Base-by-base conservation (phyloP, 768 basidiomycete species). In the Mycena filopes region DNA sequence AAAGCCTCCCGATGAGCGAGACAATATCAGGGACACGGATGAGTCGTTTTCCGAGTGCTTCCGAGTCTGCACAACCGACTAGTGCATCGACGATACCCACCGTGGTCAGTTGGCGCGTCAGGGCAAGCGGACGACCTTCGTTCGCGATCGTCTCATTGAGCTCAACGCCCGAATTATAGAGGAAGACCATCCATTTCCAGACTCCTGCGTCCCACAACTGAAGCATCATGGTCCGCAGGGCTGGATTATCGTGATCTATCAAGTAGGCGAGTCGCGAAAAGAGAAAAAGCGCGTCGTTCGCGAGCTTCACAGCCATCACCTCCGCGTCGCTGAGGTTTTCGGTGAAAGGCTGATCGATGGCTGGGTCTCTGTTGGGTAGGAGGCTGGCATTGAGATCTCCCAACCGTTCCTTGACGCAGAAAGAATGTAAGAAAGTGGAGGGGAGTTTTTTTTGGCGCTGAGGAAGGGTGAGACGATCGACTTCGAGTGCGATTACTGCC, bases 141-240 rank as follows among this genome's bases (percentile, higher is more conserved):
- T 65, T 65, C n/a, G 40, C 46, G 21, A 65, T 60, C 15, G 51
- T 60, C 9, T 60, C 53, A 46, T 65, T 65, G 16, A 65, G 33
- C 41, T 65, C 64, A 12, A 55, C 13, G 6, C 64, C 64, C 21
- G 38, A 59, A 49, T 65, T 65, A 23, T 59, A 65, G n/a, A 65
- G 46, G 53, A 65, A 65, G 11, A 65, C 45, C 57, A 65, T 60
- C 64, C 64, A 65, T 49, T 60, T 59, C 64, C 64, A 65, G 23
- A 60, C 64, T 2, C 64, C 64, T n/a, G 43, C 50, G 25, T 38
- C 57, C 64, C 64, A 65, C 16, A 41, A 41, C 2, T 55, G 64
- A 45, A 65, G 45, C 57, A 65, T 59, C 57, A 65, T 54, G 38
- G 64, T 48, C 28, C 57, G 64, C 28, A 65, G 21, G 21, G 26